phyloP scores from a whole-genome alignment of 2,329 filamentous ascomycete species.

The Lojkania enalia region DNA sequence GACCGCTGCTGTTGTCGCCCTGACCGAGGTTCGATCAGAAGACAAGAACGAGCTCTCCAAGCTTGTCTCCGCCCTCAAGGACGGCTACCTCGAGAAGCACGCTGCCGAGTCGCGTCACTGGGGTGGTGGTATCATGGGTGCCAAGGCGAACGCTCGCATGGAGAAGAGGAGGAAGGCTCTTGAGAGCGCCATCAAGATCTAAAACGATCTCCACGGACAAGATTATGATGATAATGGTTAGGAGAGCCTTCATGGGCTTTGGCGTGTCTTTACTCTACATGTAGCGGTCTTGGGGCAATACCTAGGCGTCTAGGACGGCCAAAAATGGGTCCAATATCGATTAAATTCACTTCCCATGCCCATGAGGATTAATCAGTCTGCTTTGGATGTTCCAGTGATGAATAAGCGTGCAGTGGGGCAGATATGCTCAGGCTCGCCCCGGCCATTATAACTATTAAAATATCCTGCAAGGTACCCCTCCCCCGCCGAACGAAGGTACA shows the following conservation, averaged over 20 bases:
- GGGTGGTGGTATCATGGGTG: constrained; percentile 99
- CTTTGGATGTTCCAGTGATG: constrained; percentile 8
- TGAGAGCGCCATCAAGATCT: constrained; percentile 97
- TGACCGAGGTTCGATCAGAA: constrained; percentile 96
- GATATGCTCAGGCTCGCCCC: not conserved
- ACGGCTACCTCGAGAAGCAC: constrained; percentile 95
- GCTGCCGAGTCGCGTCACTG: constrained; percentile 90
- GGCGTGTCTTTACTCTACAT: constrained; percentile 47
- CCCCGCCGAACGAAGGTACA: too few species aligned
- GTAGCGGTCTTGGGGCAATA: constrained; percentile 42
- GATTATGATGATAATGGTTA: too few species aligned
- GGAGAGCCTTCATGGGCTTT: constrained; percentile 35
- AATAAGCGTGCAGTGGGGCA: constrained; percentile 7
- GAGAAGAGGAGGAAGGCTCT: constrained; percentile 94
- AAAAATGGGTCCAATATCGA: constrained; percentile 40
- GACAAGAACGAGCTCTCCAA: constrained; percentile 99
- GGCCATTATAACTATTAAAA: not conserved
- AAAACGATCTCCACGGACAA: too few species aligned
- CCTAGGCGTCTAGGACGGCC: constrained; percentile 46
- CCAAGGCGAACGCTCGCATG: constrained; percentile 79
- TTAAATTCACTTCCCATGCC: constrained; percentile 43
- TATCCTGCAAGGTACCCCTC: constrained; percentile 21
- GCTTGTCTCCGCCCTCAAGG: constrained; percentile 94
- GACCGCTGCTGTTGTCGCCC: constrained; percentile 93
- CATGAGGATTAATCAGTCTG: constrained; percentile 20